Base-by-base conservation (phyloP, 805 yeast species). In the Lipomyces spencermartinsiae region DNA sequence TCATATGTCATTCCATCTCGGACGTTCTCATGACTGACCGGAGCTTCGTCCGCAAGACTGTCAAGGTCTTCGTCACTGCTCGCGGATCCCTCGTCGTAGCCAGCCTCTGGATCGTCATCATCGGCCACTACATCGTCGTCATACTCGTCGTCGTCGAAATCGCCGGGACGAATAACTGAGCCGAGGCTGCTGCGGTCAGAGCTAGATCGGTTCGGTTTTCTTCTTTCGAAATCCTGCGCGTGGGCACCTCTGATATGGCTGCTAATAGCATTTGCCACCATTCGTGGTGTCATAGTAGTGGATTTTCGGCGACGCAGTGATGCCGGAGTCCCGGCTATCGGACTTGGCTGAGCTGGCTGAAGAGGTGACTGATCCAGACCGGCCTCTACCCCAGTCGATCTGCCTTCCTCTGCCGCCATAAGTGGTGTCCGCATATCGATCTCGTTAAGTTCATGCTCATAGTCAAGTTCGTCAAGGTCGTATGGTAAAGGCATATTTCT, bases 401-500 rank as follows among this genome's bases (percentile, higher is more conserved):
- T 63, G 2, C 69, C 67, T 62, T 65, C 72, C 51, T 64, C 76
- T 61, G 59, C 71, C 8, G 66, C 60, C 74, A 63, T 67, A 58
- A 59, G 68, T 67, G 64, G 73, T 61, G 67, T 71, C 55, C 54
- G 58, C 31, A 63, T 60, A 22, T 64, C 54, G 54, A 68, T 39
- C 12, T 59, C 61, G 8, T 25, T 22, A 16, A 62, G 55, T 34
- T 69, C 69, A 37, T 60, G 63, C 61, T 79, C 79, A 25, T 81
- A 82, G 19, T 62, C 75, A 57, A 56, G 74, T 70, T 43, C 73
- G 60, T 76, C 82, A 2, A 85, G 77, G 1, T 87, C 85, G 71
- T 92, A 94, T 0, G 99, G 99, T 63, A 94, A 80, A 1, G 94
- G 91, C 9, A 92, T 81, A 69, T 94, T 97, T 66, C 96, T 86